Base-by-base conservation (phyloP, 257 asterid species). In the Thymus mandschuricus region DNA sequence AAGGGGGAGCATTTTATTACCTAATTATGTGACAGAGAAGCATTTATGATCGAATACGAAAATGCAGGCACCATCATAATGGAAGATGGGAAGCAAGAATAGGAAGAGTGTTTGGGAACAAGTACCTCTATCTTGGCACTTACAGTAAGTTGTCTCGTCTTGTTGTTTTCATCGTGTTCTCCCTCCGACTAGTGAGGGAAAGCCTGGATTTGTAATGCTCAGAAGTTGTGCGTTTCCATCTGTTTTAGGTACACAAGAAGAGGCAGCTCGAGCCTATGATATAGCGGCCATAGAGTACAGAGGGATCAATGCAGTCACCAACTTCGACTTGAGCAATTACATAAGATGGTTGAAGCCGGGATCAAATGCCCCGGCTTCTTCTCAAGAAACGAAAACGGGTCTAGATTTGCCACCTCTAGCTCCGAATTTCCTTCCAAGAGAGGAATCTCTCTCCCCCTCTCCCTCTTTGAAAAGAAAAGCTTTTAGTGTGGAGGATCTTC, bases 61-160 rank as follows among this genome's bases (percentile, higher is more conserved):
- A 61, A 44, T 74, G 78, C 87, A 86, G 92, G 49, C 92, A 87
- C 60, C 92, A 87, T 78, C 88, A 87, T 15, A 87, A 84, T 61
- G 89, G 89, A 68, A 81, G 90, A 81, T 87, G 92, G 92, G 92
- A 86, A 61, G 92, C 92, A 31, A 85, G 92, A 30, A 86, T 86
- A 41, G 89, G 92, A 15, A 79, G 89, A 60, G 90, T 87, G 13
- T 82, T 84, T 46, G 92, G 89, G 29, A 87, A 82, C 51, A 87
- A 87, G 74, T 87, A 87, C 75, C 92, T 87, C 67, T 87, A 87
- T 66, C 88, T 84, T 34, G 92, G 92, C 34, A 87, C 92, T 48
- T 85, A 87, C 78, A 80, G 92, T 87, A 75, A 74, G 87, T 78
- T 12, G 49, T 29, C 11, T 21, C 21, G 21, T 21, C 21, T 21